A percentile compares a stretch with the other conserved stretches of the same genome.
Evolutionary conservation across 495 filamentous ascomycete species (phyloP).

Genomic region (Penicillium lagena): DNA sequence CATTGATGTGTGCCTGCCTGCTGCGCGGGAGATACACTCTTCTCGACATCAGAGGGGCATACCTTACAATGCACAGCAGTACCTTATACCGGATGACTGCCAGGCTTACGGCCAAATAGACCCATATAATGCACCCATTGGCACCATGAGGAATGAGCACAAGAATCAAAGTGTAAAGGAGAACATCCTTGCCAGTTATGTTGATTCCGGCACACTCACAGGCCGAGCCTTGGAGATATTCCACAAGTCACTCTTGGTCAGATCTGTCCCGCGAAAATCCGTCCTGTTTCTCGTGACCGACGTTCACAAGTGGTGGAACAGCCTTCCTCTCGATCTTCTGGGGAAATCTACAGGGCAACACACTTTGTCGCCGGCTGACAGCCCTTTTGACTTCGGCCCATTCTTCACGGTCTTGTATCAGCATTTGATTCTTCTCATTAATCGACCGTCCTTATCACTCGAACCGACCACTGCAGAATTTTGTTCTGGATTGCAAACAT

Average conservation of each 20-base stretch:
- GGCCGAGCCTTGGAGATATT: constrained; percentile 35
- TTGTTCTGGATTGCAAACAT: constrained; percentile 33
- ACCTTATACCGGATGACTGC: too few species aligned
- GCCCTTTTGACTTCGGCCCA: constrained; percentile 31
- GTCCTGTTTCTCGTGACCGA: constrained; percentile 33
- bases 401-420: constrained; percentile 58
- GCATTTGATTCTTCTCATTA: constrained; percentile 60
- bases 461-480: constrained; percentile 29
- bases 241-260: constrained; percentile 35
- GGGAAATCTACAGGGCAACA: neutral
- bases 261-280: constrained; percentile 27
- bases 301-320: constrained; percentile 42
- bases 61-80: neutral
- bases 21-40: constrained; percentile 22
- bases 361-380: constrained; percentile 1
- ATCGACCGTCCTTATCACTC: constrained; percentile 38
- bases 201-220: constrained; percentile 33
- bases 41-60: constrained; percentile 3
- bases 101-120: too few species aligned
- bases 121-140: too few species aligned
- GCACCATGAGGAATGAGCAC: neutral
- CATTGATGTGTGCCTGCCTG: constrained; percentile 34
- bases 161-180: constrained; percentile 14
- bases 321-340: constrained; percentile 26
- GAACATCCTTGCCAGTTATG: constrained; percentile 29